Base-by-base conservation (phyloP, 2,329 filamentous ascomycete genomes). In the Thelonectria discophora region DNA sequence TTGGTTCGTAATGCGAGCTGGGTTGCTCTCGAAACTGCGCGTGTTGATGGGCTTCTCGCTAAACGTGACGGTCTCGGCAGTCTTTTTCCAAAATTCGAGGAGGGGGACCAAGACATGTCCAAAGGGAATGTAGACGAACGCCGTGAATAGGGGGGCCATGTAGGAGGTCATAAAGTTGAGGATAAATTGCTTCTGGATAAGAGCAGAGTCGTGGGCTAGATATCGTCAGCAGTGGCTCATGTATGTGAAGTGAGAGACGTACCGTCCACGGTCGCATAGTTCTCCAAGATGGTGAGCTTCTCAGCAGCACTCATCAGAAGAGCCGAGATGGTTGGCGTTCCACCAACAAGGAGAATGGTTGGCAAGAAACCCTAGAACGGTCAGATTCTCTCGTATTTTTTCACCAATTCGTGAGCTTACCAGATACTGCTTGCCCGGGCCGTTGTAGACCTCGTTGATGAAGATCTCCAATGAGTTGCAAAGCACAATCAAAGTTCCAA, bases 101-200 rank as follows among this genome's bases (percentile, higher is more conserved):
- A 96, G 91, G 0, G 95, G 94, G 0, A 95, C 88, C 11, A 99
- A 86, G 47, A 93, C 78, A 62, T 88, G 87, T 13, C 92, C 94
- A 70, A 98, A 98, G 0, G 94, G 94, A 18, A 97, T 92, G 72
- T 97, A 98, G 65, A 97, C 88, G 69, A 97, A 98, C 0, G 94
- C 92, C 0, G 94, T 97, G 17, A 98, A 85, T 73, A 97, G 89
- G n/a, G 96, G 89, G 1, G 93, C 91, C 54, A 97, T 88, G 75
- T 97, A 98, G 0, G 94, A 97, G 6, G 93, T 97, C 78, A 98
- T 94, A 78, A 97, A 97, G 80, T 97, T 97, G 72, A 98, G 86
- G 13, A 98, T 88, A 72, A 99, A 98, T 34, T 97, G 90, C 81
- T 99, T 99, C 60, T 92, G 89, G 0, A 95, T 92, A 73, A 97